Conservation (phyloP, 163 green algal species). For the Scenedesmus sp. region DNA sequence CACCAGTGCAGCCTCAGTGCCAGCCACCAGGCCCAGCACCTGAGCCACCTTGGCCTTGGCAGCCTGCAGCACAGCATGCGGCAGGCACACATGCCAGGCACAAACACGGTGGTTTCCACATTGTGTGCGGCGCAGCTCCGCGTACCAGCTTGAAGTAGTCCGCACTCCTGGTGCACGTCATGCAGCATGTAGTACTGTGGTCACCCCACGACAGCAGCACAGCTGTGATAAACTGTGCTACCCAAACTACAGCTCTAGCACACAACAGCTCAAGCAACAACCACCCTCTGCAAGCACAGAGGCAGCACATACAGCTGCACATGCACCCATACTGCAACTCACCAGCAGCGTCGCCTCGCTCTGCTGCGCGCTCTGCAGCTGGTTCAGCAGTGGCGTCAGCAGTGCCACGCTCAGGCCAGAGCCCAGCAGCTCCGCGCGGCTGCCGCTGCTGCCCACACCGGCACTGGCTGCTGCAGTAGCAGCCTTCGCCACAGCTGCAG, state of each 20-base stretch:
- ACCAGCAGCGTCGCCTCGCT: conserved; percentile 13
- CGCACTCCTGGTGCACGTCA: too few relatives aligned
- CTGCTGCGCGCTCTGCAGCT: conserved; percentile 17
- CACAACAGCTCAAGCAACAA: background rate
- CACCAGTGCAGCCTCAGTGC: conserved; percentile 9
- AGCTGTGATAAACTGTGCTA: background rate
- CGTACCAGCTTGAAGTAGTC: too few relatives aligned
- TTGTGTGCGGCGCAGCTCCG: background rate
- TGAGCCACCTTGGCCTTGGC: conserved; percentile 27
- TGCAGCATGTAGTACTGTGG: too few relatives aligned
- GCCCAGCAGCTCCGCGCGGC: conserved; percentile 16
- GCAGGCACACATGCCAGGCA: background rate
- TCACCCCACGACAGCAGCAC: background rate
- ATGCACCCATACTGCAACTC: background rate
- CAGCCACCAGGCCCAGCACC: conserved; percentile 44
- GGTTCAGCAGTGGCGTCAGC: conserved; percentile 8
- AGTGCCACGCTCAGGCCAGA: background rate
- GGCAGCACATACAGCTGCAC: background rate
- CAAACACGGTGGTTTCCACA: background rate
- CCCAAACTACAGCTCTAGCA: background rate
- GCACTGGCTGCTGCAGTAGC: conserved; percentile 19
- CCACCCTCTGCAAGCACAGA: background rate
- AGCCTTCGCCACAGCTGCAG: conserved; percentile 2
- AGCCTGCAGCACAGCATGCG: conserved; percentile 4
- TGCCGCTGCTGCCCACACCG: conserved; percentile 4